Conservation (phyloP, 805 yeast species). For the Tetrapisispora fleetii region DNA sequence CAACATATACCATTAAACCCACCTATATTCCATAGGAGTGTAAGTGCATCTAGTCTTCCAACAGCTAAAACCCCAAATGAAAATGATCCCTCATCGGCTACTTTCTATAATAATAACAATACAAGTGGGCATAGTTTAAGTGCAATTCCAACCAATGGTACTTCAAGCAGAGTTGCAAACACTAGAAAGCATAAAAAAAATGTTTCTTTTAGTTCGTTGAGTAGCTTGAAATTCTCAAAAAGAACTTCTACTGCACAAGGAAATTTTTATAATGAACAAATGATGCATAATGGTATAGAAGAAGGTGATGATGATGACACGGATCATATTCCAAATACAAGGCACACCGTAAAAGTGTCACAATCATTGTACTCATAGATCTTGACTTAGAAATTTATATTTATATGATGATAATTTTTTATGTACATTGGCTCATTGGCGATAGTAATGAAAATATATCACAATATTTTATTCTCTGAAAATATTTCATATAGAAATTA, state of each 20-base stretch:
- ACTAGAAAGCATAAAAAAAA: slow-evolving; percentile 27
- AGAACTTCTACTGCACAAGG: slow-evolving; percentile 16
- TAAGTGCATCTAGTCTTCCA: slow-evolving; percentile 3
- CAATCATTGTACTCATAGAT: slow-evolving; percentile 23
- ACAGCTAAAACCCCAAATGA: slow-evolving; percentile 12
- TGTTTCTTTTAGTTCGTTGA: slow-evolving; percentile 28
- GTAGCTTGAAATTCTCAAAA: slow-evolving; percentile 28
- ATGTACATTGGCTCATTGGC: neutral
- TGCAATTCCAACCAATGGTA: slow-evolving; percentile 2
- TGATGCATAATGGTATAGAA: slow-evolving; percentile 23
- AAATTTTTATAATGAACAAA: slow-evolving; percentile 16
- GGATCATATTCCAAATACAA: slow-evolving; percentile 3
- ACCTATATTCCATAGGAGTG: neutral
- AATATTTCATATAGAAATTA: neutral
- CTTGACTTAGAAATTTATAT: too few species aligned
- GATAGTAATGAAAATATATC: too few species aligned
- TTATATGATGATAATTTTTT: too few species aligned
- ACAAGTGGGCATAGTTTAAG: slow-evolving; percentile 18
- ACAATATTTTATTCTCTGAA: neutral
- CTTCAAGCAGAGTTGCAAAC: slow-evolving; percentile 18
- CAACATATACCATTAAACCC: slow-evolving; percentile 6
- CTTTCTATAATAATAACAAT: slow-evolving; percentile 17
- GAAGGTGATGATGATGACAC: slow-evolving; percentile 16
- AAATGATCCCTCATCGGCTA: neutral
- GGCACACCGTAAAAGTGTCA: slow-evolving; percentile 19